Conservation (phyloP, 2,329 filamentous ascomycete species). For the Decorospora gaudefroyi region DNA sequence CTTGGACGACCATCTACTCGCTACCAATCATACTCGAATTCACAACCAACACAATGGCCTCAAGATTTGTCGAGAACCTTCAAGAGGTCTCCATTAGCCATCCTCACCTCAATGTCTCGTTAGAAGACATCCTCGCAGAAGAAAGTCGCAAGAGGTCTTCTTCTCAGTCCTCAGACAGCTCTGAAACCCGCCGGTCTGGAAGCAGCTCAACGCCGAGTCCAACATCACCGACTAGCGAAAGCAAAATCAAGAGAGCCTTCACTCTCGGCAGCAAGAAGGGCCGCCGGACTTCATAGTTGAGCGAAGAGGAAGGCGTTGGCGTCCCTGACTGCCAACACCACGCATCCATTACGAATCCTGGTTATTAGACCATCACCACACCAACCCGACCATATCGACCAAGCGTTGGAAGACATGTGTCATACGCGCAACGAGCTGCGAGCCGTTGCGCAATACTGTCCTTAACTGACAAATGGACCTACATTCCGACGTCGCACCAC, state of each 20-base stretch:
- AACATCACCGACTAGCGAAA: constrained; percentile 36
- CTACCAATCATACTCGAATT: background rate
- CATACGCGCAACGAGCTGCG: constrained; percentile 1
- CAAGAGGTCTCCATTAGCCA: constrained; percentile 46
- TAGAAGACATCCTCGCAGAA: constrained; percentile 48
- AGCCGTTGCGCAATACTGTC: background rate
- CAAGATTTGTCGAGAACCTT: constrained; percentile 48
- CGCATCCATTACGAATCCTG: constrained; percentile 3
- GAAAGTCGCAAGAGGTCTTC: constrained; percentile 43
- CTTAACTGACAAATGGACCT: constrained; percentile 2
- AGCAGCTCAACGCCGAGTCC: constrained; percentile 30
- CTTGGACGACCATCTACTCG: constrained; percentile 4
- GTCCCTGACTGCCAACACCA: background rate
- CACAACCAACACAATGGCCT: constrained; percentile 34
- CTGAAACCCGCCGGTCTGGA: constrained; percentile 31
- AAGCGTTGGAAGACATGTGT: constrained; percentile 40
- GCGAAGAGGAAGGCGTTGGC: background rate
- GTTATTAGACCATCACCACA: constrained; percentile 10
- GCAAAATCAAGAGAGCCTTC: constrained; percentile 37
- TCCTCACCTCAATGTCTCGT: constrained; percentile 47
- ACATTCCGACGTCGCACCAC: constrained; percentile 8
- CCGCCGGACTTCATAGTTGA: constrained; percentile 21
- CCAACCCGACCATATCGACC: constrained; percentile 24
- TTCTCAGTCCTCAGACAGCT: constrained; percentile 40
- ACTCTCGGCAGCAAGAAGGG: constrained; percentile 44